phyloP scores from a whole-genome alignment of 345 rosid genomes.

The Syzygium grande region DNA sequence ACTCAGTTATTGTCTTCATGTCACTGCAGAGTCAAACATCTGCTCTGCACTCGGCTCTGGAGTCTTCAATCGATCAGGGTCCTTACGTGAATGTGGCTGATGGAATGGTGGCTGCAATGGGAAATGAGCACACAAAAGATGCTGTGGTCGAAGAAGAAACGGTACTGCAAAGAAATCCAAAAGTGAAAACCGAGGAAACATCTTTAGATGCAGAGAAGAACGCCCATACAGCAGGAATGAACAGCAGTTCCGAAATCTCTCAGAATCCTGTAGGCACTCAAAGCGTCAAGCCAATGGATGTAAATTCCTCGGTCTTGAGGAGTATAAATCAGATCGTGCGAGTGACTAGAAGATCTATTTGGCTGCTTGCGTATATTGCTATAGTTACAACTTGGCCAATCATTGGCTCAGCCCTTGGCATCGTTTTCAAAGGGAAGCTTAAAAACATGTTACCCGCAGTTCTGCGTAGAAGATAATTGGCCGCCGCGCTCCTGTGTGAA shows the following conservation, averaged over 20 bases:
- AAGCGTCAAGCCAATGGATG: slow-evolving; percentile 3
- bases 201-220: slow-evolving; percentile 12
- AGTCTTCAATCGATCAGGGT: slow-evolving; percentile 57
- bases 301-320: slow-evolving; percentile 21
- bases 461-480: slow-evolving; percentile 5
- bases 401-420: slow-evolving; percentile 34
- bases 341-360: slow-evolving; percentile 26
- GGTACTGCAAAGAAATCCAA: not conserved
- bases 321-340: slow-evolving; percentile 28
- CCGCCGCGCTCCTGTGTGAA: not conserved
- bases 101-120: slow-evolving; percentile 62
- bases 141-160: not conserved
- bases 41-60: slow-evolving; percentile 11
- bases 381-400: slow-evolving; percentile 54
- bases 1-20: not conserved
- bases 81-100: slow-evolving; percentile 59
- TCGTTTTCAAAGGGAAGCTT: slow-evolving; percentile 39
- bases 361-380: slow-evolving; percentile 59
- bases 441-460: slow-evolving; percentile 7
- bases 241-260: slow-evolving; percentile 6
- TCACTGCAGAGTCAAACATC: slow-evolving; percentile 23
- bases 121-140: slow-evolving; percentile 21
- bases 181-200: not conserved
- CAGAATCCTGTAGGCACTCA: not conserved
- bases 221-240: slow-evolving; percentile 5